Conservation (phyloP, 139 green algal species). For the Coelastrella sp. region DNA sequence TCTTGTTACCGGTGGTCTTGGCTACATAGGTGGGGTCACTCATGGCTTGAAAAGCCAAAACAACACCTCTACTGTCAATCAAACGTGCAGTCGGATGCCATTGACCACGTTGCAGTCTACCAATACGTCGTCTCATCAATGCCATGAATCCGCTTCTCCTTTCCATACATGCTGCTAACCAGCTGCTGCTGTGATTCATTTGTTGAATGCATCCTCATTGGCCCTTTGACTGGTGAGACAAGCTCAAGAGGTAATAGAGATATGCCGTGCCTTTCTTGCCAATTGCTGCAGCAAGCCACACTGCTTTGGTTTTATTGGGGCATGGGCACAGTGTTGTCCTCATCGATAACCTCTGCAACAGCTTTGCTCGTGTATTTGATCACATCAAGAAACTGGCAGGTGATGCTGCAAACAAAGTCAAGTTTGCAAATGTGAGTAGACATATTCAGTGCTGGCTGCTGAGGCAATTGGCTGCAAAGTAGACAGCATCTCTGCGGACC, state of each 20-base stretch:
- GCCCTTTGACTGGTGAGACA: no score
- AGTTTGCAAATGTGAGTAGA: constrained; percentile 78
- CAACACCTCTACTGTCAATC: no score
- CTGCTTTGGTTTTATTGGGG: constrained; percentile 88
- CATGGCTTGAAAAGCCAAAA: no score
- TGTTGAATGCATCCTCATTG: background rate
- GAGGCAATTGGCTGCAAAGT: background rate
- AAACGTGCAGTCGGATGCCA: no score
- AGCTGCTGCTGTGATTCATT: background rate
- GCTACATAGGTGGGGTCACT: constrained; percentile 87
- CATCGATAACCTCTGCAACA: constrained; percentile 96
- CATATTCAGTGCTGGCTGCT: background rate
- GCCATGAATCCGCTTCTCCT: no score
- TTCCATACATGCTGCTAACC: no score
- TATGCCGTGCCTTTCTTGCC: background rate
- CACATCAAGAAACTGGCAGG: constrained; percentile 91
- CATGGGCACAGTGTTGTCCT: constrained; percentile 84
- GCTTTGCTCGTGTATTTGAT: constrained; percentile 80
- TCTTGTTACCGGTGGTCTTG: constrained; percentile 86
- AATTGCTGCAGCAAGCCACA: constrained; percentile 86
- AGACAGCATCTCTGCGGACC: no score
- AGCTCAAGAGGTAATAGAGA: no score
- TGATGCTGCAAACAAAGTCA: constrained; percentile 81
- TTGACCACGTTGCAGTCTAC: no score
- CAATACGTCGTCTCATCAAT: no score